Evolutionary conservation across 257 asterid genomes (phyloP), one percentile per base, ranked within the genome.

Genomic region (Scutellaria barbata): DNA sequence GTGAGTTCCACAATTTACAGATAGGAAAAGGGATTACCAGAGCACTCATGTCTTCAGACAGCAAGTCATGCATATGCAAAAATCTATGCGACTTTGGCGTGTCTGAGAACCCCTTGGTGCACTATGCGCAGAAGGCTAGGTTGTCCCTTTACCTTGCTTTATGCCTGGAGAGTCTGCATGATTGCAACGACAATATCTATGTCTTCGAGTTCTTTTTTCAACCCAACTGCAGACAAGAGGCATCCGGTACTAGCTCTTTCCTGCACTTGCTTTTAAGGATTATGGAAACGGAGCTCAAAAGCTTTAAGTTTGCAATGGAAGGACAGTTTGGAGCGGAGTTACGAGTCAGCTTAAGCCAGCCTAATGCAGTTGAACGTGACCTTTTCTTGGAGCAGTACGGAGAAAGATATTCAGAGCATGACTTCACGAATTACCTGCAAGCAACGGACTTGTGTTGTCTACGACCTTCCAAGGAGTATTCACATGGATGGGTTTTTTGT

Each of bases 71-170:
- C 10, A 13, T 64, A 4, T 13, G n/a, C 46, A 35, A 35, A 54
- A 74, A 45, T 37, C 0, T 69, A 9, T 8, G 52, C n/a, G 30
- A 63, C 45, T 37, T 52, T 10, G 55, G 45, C 47, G 52, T 69
- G 35, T 6, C 20, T 6, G 50, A 42, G 67, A 50, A 43, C 18
- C 76, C 76, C 9, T 45, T 17, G 47, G 80, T 63, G 7, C 76
- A 76, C 60, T 76, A 42, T 63, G 73, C 68, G 0, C 68, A 8
- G 17, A n/a, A 1, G 20, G 56, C 59, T 9, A 68, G 66, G 41
- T 11, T 67, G 30, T 48, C 75, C 35, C 37, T 17, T 18, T 25
- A 43, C 11, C 20, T 58, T 40, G 79, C 54, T 25, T 17, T 74
- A 40, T 52, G 16, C 60, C 63, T 59, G 8, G 39, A 30, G 4